These are phyloP conservation scores for Schoenoplectus triqueter DNA, from an alignment of 202 grass and related monocot species.

Conservation along the genomic window DNA sequence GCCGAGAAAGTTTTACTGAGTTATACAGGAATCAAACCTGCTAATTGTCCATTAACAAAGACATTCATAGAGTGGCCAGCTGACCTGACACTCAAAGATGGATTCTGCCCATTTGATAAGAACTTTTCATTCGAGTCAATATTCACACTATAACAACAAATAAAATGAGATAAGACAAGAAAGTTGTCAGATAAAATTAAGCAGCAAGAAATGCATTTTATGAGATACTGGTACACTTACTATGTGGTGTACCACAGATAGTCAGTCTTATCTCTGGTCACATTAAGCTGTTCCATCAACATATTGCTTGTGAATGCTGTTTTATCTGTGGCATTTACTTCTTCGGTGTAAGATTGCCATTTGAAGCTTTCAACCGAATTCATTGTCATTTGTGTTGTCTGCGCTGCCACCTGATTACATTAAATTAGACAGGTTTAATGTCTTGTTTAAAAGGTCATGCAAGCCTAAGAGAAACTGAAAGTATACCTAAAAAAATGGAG, in stretches of 20 bases:
- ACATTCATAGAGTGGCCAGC: slow-evolving; percentile 90
- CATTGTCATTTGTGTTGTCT: slow-evolving; percentile 82
- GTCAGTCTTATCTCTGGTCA: slow-evolving; percentile 93
- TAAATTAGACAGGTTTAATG: background rate
- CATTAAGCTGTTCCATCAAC: slow-evolving; percentile 90
- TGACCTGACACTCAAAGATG: slow-evolving; percentile 77
- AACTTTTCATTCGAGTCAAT: slow-evolving; percentile 75
- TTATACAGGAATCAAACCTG: slow-evolving; percentile 47
- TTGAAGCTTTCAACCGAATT: slow-evolving; percentile 73
- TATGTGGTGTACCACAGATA: slow-evolving; percentile 96
- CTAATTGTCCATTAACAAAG: slow-evolving; percentile 76
- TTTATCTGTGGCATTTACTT: slow-evolving; percentile 50
- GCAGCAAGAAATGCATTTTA: slow-evolving; percentile 20
- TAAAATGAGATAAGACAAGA: slow-evolving; percentile 30
- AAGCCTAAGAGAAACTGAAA: slow-evolving; percentile 1
- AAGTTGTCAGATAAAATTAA: slow-evolving; percentile 14
- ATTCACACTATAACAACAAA: slow-evolving; percentile 57
- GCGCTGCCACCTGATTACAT: slow-evolving; percentile 64
- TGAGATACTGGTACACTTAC: slow-evolving; percentile 55
- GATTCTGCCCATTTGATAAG: slow-evolving; percentile 57
- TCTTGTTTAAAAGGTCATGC: background rate
- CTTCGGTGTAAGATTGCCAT: slow-evolving; percentile 86
- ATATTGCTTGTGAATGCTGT: slow-evolving; percentile 63
- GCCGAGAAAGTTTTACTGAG: background rate
- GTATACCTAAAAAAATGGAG: background rate